phyloP scores from a whole-genome alignment of 1,284 basidiomycete species.

The Bondarzewia mesenterica region DNA sequence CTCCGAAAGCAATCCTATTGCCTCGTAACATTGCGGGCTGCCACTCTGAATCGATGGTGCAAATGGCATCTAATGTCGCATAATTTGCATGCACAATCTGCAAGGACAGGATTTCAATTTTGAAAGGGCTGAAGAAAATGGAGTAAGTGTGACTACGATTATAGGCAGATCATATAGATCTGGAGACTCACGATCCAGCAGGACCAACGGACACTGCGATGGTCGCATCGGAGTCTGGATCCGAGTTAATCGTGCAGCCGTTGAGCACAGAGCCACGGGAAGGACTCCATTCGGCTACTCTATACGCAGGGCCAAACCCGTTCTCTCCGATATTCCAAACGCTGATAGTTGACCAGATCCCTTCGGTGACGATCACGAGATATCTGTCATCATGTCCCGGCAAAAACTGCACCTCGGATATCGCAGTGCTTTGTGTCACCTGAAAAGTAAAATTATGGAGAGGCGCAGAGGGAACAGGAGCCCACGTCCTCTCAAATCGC shows the following conservation, averaged over 20 bases:
- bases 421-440: not conserved
- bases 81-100: not conserved
- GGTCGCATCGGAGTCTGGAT: constrained; percentile 32
- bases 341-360: constrained; percentile 47
- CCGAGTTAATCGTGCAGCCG: constrained; percentile 40
- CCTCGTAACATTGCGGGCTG: not conserved
- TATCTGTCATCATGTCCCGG: constrained; percentile 32
- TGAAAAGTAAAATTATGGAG: constrained; percentile 10
- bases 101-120: not conserved
- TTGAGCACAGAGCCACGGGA: constrained; percentile 3
- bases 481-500: constrained; percentile 41
- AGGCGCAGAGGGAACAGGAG: constrained; percentile 17
- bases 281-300: not conserved
- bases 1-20: not conserved
- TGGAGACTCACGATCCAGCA: not conserved
- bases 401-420: constrained; percentile 25
- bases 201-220: constrained; percentile 37
- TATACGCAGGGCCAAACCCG: not conserved
- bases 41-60: not conserved
- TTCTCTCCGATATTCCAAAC: constrained; percentile 37
- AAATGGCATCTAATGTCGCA: not conserved
- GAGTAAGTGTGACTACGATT: not conserved
- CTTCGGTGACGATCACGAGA: constrained; percentile 45
- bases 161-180: not conserved
- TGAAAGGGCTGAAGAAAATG: not conserved